A percentile compares a stretch with the other conserved stretches of the same genome.
Conservation (phyloP, 208 protist genomes). For the Crithidia sp. region DNA sequence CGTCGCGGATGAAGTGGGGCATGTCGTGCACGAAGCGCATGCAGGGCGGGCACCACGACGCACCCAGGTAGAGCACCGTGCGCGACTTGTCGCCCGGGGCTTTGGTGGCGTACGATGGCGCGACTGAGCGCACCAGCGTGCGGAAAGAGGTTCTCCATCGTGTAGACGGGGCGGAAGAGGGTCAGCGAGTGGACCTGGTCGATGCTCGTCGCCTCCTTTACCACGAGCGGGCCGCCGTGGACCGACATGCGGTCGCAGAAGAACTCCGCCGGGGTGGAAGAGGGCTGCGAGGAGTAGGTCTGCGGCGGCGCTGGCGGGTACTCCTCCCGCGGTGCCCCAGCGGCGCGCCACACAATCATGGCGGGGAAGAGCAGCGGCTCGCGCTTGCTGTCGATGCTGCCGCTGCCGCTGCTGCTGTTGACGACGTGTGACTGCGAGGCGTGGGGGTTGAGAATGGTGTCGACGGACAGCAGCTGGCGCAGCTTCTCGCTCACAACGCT, state of each 20-base stretch:
- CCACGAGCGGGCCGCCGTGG: conserved; percentile 58
- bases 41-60: conserved; percentile 89
- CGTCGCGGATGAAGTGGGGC: conserved; percentile 55
- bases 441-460: conserved; percentile 49
- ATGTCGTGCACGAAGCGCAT: conserved; percentile 71
- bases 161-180: conserved; percentile 70
- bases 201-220: conserved; percentile 70
- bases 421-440: conserved; percentile 14
- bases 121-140: conserved; percentile 35
- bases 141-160: conserved; percentile 64
- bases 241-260: conserved; percentile 39
- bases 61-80: conserved; percentile 77
- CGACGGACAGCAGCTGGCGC: conserved; percentile 40
- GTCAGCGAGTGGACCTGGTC: conserved; percentile 72
- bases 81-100: conserved; percentile 21
- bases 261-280: conserved; percentile 27
- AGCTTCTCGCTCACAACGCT: conserved; percentile 45
- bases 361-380: conserved; percentile 44
- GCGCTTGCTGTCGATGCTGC: conserved; percentile 1
- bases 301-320: conserved; percentile 40
- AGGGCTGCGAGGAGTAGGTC: conserved; percentile 35
- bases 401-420: conserved; percentile 17
- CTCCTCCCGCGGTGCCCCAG: conserved; percentile 43
- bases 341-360: conserved; percentile 42
- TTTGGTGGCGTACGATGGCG: conserved; percentile 18